These are phyloP conservation scores for Plasmodium coatneyi DNA, from an alignment of 169 alveolate species.

Conservation along the genomic window DNA sequence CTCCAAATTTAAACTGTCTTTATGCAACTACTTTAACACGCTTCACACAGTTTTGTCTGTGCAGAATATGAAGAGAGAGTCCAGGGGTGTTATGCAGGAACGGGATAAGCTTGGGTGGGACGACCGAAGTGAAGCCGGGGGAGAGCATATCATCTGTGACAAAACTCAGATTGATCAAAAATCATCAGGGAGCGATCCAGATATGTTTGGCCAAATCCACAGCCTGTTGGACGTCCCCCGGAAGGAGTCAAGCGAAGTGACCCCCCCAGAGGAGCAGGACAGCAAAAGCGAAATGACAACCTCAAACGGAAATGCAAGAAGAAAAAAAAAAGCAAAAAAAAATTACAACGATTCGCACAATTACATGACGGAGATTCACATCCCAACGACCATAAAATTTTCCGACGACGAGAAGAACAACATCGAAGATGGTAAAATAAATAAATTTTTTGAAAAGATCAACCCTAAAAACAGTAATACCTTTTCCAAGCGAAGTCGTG, in stretches of 20 bases:
- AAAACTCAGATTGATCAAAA: background rate
- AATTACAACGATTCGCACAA: background rate
- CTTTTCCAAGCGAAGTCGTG: background rate
- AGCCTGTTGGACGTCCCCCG: background rate
- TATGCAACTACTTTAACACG: constrained; percentile 11
- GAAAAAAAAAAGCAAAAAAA: background rate
- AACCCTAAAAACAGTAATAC: background rate
- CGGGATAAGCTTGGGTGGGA: background rate
- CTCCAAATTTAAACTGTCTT: background rate
- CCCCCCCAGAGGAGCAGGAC: background rate
- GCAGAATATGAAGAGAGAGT: background rate
- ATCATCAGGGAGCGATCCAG: background rate
- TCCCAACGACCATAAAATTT: background rate
- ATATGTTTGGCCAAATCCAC: background rate
- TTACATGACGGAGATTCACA: background rate
- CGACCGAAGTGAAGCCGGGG: background rate
- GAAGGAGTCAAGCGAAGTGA: background rate
- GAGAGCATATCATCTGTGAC: background rate
- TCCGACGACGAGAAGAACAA: constrained; percentile 14
- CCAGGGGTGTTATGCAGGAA: background rate
- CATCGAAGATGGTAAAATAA: constrained; percentile 10
- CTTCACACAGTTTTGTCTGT: constrained; percentile 31
- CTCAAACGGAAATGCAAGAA: background rate
- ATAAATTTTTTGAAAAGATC: constrained; percentile 1
- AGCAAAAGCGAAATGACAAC: background rate